phyloP scores from a whole-genome alignment of 2,329 filamentous ascomycete species.

The Trichoderma afroharzianum region DNA sequence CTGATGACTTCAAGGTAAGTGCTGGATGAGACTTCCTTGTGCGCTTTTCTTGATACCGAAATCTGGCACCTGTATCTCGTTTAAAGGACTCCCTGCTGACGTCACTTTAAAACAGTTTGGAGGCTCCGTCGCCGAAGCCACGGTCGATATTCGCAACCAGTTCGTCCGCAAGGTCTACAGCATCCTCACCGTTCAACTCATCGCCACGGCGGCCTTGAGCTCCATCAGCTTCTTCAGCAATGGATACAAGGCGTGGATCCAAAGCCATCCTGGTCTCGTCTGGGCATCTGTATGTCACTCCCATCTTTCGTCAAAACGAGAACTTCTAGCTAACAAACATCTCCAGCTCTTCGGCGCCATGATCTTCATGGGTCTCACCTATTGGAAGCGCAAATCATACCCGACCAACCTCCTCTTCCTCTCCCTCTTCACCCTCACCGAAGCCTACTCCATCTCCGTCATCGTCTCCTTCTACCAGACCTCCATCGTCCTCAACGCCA shows the following conservation, averaged over 20 bases:
- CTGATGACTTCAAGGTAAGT: conserved; percentile 90
- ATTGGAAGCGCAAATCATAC: conserved; percentile 94
- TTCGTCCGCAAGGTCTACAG: conserved; percentile 97
- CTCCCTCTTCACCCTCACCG: conserved; percentile 80
- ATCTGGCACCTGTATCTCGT: neutral
- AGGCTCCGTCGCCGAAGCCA: conserved; percentile 87
- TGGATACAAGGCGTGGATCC: conserved; percentile 82
- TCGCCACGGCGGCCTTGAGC: conserved; percentile 78
- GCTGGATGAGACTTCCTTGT: neutral
- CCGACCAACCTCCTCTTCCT: conserved; percentile 94
- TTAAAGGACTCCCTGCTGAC: neutral
- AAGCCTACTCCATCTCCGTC: conserved; percentile 91
- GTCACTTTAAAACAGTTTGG: conserved; percentile 61
- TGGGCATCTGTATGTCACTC: conserved; percentile 64
- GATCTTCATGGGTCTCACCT: conserved; percentile 80
- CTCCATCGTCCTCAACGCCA: conserved; percentile 81
- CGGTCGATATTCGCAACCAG: conserved; percentile 92
- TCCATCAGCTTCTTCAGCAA: conserved; percentile 80
- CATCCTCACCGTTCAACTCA: conserved; percentile 91
- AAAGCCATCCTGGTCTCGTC: conserved; percentile 77
- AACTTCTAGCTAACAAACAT: conserved; percentile 23
- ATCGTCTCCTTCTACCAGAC: conserved; percentile 88
- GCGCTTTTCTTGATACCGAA: neutral
- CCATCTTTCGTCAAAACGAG: neutral
- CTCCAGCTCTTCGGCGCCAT: conserved; percentile 71